Evolutionary conservation across 768 basidiomycete species (phyloP), one percentile per base, ranked within the genome.

Genomic region (Inosperma sp.): DNA sequence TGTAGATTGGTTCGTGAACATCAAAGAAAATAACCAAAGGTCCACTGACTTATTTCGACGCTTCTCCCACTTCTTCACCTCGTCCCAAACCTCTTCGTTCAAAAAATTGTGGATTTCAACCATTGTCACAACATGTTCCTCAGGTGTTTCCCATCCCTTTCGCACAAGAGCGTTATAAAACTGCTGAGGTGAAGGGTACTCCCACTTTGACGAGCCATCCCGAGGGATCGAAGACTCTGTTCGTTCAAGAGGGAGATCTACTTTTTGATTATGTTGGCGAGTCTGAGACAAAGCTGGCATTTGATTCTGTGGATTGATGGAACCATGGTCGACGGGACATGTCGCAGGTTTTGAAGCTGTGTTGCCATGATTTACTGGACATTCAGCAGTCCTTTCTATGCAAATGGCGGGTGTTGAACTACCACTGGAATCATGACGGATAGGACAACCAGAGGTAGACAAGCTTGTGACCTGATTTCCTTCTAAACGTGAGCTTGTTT

Each of bases 31-130:
- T 36, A 8, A 36, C 27, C 14, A 50, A 16, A 25, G 27, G 46
- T 33, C 31, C 45, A 14, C 83, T 64, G 59, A 89, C 88, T 71
- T 69, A 56, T 82, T 68, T 50, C 69, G 68, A 60, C 82, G 74
- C 64, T 78, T 80, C 70, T 99, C 96, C 95, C 96, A 98, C 65
- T 81, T 86, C 53, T 90, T 66, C 3, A 99, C 95, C 68, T 98
- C 93, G 46, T 81, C 72, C 96, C 96, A 99, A 14, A 96, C 96
- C 65, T 84, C 78, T 71, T 99, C 96, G 62, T 99, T 98, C 67
- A 99, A 66, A 59, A 94, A 97, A 66, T 99, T 99, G 65, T 99
- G 96, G 29, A 98, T 97, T 54, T 93, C 84, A 36, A 99, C 96
- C 90, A 99, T 96, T 21, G 84, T 91, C 65, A 93, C 94, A 37